Base-by-base conservation (phyloP, 345 rosid species). In the Brassica nigra region DNA sequence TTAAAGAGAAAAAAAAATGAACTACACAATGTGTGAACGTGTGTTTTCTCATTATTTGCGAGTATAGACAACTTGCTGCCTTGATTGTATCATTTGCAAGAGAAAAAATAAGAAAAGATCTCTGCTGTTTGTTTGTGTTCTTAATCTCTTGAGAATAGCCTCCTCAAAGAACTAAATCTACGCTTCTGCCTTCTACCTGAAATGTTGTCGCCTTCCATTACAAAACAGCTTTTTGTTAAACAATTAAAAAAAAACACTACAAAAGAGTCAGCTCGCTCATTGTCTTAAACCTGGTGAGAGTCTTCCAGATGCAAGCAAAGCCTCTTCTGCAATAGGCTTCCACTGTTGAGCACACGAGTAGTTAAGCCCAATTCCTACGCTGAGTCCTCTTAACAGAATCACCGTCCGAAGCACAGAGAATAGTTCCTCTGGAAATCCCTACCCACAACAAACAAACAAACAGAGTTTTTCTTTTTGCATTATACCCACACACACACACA, bases 381-480 rank as follows among this genome's bases (percentile, higher is more conserved):
- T 91, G 23, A 95, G 95, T 64, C 97, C 99, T 87, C 99, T 87
- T 77, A 92, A 78, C 18, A 95, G 92, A 82, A 89, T 89, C 62
- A 91, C 90, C 0, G 99, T 92, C 47, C 98, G 94, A 73, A 95
- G 97, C 76, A 92, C 91, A 33, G 97, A 91, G 86, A 91, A 92
- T 34, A 92, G 85, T 67, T 95, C 97, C 85, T 95, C 98, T 49
- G 99, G 97, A 81, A 95, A 95, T 73, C 89, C 85, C 99, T 95
- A 80, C 15, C 10, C 67, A 76, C 55, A 72, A 80, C 66, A 65
- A 47, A 67, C 57, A 70, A 47, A 58, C 54, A 70, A 11, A 54
- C 75, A 9, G 27, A 14, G 28, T 66, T 18, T 28, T 3, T 23
- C 27, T 58, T 27, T 7, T 33, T 66, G 66, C 75, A 29, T 4